Evolutionary conservation across 129 eudicot species (phyloP).

Genomic region (Saposhnikovia divaricata): DNA sequence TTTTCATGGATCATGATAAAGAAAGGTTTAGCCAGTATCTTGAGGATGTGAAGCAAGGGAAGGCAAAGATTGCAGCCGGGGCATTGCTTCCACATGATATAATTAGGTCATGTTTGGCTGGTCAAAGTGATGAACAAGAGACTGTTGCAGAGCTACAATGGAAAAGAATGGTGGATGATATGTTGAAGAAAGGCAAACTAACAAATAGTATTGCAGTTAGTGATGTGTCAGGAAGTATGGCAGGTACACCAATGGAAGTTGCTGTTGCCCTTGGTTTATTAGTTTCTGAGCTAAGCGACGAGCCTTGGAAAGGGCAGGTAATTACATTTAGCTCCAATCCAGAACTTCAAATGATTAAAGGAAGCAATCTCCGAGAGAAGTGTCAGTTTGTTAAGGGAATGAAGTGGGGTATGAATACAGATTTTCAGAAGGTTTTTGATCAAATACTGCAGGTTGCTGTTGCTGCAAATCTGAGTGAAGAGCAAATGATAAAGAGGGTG

Average conservation of each 20-base stretch:
- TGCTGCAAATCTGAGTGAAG: background rate
- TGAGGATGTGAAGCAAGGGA: background rate
- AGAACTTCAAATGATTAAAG: background rate
- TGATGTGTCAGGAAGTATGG: slow-evolving; percentile 1
- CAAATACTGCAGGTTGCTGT: background rate
- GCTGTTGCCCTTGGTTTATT: background rate
- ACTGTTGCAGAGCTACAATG: background rate
- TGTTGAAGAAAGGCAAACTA: background rate
- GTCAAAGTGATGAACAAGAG: background rate
- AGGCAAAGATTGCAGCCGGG: slow-evolving; percentile 1
- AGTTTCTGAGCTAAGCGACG: slow-evolving; percentile 5
- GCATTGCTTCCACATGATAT: background rate
- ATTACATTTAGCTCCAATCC: background rate
- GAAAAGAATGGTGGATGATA: slow-evolving; percentile 5
- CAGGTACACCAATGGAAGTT: background rate
- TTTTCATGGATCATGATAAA: background rate
- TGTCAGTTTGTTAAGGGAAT: background rate
- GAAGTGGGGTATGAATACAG: background rate
- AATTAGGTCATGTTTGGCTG: background rate
- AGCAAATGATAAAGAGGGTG: background rate
- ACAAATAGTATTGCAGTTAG: background rate
- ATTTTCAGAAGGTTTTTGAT: slow-evolving; percentile 6
- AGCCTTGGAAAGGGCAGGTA: background rate
- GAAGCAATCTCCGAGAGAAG: background rate
- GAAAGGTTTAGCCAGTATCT: slow-evolving; percentile 5